A percentile compares a stretch with the other conserved stretches of the same genome.
Evolutionary conservation across 768 basidiomycete species (phyloP).

Genomic region (Lactarius deliciosus): DNA sequence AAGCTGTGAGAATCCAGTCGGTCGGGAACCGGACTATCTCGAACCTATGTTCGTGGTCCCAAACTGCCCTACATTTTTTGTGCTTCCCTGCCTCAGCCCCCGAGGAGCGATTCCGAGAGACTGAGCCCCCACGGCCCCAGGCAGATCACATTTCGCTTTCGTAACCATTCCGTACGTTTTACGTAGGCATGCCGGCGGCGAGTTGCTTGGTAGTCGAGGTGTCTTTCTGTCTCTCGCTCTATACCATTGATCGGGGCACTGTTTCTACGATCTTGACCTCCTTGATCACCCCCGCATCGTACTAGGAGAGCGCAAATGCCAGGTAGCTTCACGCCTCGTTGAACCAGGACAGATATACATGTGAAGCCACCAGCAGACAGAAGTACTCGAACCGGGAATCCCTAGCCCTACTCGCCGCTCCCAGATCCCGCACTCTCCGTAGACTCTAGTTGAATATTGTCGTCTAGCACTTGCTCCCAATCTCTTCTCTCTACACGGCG

Average conservation of each 20-base stretch:
- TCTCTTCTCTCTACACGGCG: constrained; percentile 11
- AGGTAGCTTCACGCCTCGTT: not conserved
- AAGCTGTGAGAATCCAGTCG: not conserved
- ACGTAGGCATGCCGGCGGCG: not conserved
- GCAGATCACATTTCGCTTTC: not conserved
- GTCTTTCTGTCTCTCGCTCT: not conserved
- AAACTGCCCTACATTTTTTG: not conserved
- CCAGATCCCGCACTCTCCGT: not conserved
- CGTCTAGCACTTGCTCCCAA: constrained; percentile 8
- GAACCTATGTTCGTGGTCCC: not conserved
- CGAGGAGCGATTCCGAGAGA: not conserved
- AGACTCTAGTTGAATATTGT: not conserved
- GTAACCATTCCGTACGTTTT: not conserved
- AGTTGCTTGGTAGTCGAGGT: not conserved
- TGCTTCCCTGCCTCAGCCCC: not conserved
- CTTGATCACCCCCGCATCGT: not conserved
- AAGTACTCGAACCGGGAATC: not conserved
- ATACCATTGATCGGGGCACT: not conserved
- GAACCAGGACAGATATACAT: not conserved
- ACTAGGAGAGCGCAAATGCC: not conserved
- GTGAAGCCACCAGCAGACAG: not conserved
- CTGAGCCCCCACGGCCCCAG: not conserved
- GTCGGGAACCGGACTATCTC: not conserved
- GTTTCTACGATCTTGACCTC: not conserved
- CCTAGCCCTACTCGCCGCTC: not conserved